Base-by-base conservation (phyloP, 805 yeast genomes). In the Wickerhamomyces silvicola region DNA sequence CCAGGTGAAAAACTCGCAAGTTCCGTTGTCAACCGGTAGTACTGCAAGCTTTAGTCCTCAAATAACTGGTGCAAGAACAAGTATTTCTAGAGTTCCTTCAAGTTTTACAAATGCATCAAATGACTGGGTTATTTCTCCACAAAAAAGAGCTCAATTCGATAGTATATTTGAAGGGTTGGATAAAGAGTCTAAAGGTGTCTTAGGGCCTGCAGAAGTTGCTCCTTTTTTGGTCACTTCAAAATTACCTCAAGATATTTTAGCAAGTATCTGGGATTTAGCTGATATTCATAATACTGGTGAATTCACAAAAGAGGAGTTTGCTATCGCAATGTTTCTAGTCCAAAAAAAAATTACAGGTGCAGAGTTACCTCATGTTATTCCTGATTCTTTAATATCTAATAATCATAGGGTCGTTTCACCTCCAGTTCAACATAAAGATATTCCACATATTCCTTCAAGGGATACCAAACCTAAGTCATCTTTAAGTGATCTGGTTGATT, bases 261-360 rank as follows among this genome's bases (percentile, higher is more conserved):
- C 97, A 2, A 62, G 75, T 16, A 78, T 90, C 26, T 92, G 99
- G 99, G 98, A 92, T 59, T 67, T 92, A 45, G 76, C 97, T 8
- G 97, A 92, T 55, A 70, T 86, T 40, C 81, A 84, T 44, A 86
- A 86, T 56, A 75, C 83, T 27, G 97, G 96, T 17, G 70, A 70
- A 25, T 86, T 92, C 51, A 70, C 84, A 30, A 75, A 72, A 48
- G 67, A 75, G 42, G 98, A 92, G 56, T 92, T 92, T 56, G 78
- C 94, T 3, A 80, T 92, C 51, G 97, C 97, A 12, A 81, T 92
- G 85, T 90, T 80, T 53, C 70, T 92, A 43, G 92, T 92, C 7
- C 94, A 87, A 59, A 83, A 81, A 57, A 81, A 74, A 48, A 66
- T 88, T 37, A 70, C 82, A 2, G 97, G 97, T 13, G 66, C 65